Evolutionary conservation across 352 stramenopile species (phyloP).

Genomic region (Lagenidium giganteum): DNA sequence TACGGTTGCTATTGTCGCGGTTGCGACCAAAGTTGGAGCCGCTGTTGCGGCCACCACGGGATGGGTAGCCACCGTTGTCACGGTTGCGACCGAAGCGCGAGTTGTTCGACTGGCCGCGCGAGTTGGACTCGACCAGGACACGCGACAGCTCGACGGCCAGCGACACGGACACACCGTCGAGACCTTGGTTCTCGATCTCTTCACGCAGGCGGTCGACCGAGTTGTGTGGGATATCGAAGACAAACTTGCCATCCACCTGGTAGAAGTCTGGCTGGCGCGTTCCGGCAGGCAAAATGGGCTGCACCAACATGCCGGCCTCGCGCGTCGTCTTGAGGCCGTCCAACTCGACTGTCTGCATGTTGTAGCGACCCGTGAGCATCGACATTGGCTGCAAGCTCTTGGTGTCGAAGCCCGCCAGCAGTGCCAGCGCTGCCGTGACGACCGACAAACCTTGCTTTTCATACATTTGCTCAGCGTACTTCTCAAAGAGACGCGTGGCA

Average conservation of each 20-base stretch:
- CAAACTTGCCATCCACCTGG: constrained; percentile 54
- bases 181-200: constrained; percentile 27
- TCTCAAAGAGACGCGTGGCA: constrained; percentile 50
- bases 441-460: constrained; percentile 47
- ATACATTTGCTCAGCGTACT: constrained; percentile 41
- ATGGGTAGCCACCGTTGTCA: constrained; percentile 7
- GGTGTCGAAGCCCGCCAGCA: constrained; percentile 74
- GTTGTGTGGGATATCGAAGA: constrained; percentile 60
- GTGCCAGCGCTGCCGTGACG: constrained; percentile 58
- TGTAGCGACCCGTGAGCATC: constrained; percentile 67
- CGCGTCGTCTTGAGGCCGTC: constrained; percentile 35
- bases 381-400: constrained; percentile 60
- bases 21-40: constrained; percentile 12
- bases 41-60: not conserved
- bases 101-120: constrained; percentile 19
- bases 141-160: constrained; percentile 46
- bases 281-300: constrained; percentile 30
- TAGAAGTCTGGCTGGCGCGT: constrained; percentile 45
- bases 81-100: constrained; percentile 14
- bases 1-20: constrained; percentile 20
- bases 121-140: constrained; percentile 29
- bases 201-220: constrained; percentile 37
- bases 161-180: constrained; percentile 32
- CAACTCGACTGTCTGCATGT: constrained; percentile 66
- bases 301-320: constrained; percentile 41